Evolutionary conservation across 495 filamentous ascomycete genomes (phyloP), one percentile per base, ranked within the genome.

Genomic region (Hyaloscypha finlandica): DNA sequence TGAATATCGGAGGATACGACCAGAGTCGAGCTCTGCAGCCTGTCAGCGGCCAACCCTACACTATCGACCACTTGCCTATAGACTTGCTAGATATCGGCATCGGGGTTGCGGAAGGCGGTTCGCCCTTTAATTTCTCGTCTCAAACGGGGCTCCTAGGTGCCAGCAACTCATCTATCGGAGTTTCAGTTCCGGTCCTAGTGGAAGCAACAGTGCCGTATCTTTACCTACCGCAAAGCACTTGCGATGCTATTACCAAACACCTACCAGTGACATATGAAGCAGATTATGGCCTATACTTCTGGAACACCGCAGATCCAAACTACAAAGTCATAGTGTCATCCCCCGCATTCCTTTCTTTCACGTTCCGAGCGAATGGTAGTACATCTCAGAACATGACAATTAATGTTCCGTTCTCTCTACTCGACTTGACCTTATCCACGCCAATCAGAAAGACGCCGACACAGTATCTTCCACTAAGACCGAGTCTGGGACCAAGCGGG

Each of bases 381-480:
- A 60, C 67, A 54, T 64, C 63, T 14, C 66, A 70, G 22, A 79
- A 79, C 51, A 59, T 81, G 16, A 81, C 75, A 11, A 81, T 85
- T 67, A 83, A 84, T 33, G 78, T 84, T 8, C 81, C 82, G 8
- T 79, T 84, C 66, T 53, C 51, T 8, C 75, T 84, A 5, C 75
- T 85, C n/a, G 81, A 81, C 61, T 76, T 85, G 3, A 83, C 79
- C 1, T 76, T 84, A 0, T 58, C 60, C 22, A 29, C 74, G 4
- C 85, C 85, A 0, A 73, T 87, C 14, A 78, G 84, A 30, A 71
- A 72, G 2, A 69, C 48, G 14, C 70, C 78, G 29, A 78, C 77
- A 8, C 75, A 71, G 8, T 88, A 87, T 68, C 84, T 88, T 67
- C 85, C 85, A 20, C 86, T 84, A 60, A 74, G 77, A 39, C 77